These are phyloP conservation scores for Actinomucor elegans DNA, from an alignment of 371 early-diverging fungal species.

Conservation along the genomic window DNA sequence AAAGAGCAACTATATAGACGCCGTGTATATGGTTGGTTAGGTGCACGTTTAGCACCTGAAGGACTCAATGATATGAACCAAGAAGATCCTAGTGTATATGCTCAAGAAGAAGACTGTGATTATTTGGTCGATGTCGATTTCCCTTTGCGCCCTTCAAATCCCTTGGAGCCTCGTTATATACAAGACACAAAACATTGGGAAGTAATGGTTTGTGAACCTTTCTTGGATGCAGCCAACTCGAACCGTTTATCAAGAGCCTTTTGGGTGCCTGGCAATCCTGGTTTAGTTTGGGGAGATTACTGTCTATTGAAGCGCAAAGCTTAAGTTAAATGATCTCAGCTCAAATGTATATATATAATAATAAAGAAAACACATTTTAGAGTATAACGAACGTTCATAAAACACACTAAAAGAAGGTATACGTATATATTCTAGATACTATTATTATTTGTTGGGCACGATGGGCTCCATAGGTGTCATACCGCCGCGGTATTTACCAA, in stretches of 20 bases:
- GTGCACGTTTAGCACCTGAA: conserved; percentile 48
- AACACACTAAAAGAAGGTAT: not conserved
- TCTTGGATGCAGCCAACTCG: conserved; percentile 57
- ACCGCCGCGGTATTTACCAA: conserved; percentile 19
- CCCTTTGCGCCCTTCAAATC: conserved; percentile 33
- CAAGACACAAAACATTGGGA: conserved; percentile 58
- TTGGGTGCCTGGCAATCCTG: conserved; percentile 52
- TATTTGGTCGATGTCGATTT: conserved; percentile 70
- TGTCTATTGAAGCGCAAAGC: conserved; percentile 54
- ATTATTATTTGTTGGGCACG: conserved; percentile 2
- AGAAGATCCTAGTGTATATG: conserved; percentile 60
- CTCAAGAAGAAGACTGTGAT: conserved; percentile 59
- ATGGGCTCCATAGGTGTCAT: conserved; percentile 26
- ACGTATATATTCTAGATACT: not conserved
- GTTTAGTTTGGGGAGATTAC: conserved; percentile 63
- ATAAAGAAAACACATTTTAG: not conserved
- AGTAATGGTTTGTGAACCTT: conserved; percentile 50
- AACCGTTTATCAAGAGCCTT: conserved; percentile 52
- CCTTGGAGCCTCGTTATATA: conserved; percentile 50
- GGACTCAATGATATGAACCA: conserved; percentile 76
- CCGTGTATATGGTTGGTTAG: conserved; percentile 30
- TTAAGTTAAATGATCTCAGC: not conserved
- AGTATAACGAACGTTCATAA: no score
- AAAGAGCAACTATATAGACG: conserved; percentile 23
- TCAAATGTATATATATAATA: not conserved